Percentiles rank a stretch among this genome's conserved stretches.
Conservation (phyloP, 1,284 basidiomycete species). For the Pseudozyma hubeiensis region DNA sequence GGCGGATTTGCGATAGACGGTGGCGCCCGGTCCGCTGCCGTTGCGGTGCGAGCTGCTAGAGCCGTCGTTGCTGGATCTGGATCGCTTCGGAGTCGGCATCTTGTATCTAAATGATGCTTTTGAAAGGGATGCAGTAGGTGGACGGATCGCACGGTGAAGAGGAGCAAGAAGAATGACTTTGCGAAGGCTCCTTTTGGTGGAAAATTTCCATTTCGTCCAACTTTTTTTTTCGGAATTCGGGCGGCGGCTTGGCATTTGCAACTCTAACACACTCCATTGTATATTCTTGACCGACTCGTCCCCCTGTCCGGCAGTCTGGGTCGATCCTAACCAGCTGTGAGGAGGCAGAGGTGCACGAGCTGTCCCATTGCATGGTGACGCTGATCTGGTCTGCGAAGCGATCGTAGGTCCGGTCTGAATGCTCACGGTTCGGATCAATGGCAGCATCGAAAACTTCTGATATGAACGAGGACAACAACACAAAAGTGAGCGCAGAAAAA, state of each 20-base stretch:
- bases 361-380: too few relatives aligned
- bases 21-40: conserved; percentile 27
- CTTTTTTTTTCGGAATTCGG: conserved; percentile 5
- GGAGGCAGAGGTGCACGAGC: too few relatives aligned
- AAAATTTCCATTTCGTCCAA: conserved; percentile 14
- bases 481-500: too few relatives aligned
- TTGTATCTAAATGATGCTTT: neutral
- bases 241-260: neutral
- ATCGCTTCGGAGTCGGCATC: conserved; percentile 39
- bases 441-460: too few relatives aligned
- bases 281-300: too few relatives aligned
- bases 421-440: too few relatives aligned
- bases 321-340: too few relatives aligned
- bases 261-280: neutral
- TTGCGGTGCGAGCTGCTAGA: conserved; percentile 8
- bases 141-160: neutral
- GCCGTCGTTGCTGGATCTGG: conserved; percentile 9
- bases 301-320: too few relatives aligned
- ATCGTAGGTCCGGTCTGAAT: too few relatives aligned
- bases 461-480: too few relatives aligned
- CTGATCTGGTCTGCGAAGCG: too few relatives aligned
- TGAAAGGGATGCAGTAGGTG: neutral
- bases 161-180: neutral
- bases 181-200: neutral
- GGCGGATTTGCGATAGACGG: conserved; percentile 54